Conservation (phyloP, 306 rosid species). For the Quercus bicolor region DNA sequence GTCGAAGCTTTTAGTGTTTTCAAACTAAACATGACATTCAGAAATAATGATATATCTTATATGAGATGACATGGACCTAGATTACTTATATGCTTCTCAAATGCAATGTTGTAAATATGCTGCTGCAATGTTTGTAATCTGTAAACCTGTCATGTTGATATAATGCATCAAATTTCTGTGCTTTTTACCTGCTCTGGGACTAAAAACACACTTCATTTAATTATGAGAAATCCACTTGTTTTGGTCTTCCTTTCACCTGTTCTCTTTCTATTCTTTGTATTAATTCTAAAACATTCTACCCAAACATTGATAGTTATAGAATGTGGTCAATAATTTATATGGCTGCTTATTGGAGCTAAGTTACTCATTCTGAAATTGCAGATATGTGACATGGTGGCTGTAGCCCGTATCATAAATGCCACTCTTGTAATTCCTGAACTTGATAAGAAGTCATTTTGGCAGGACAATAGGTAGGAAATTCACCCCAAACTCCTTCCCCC, state of each 20-base stretch:
- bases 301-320: neutral
- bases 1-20: neutral
- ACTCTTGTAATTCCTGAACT: slow-evolving; percentile 95
- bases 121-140: neutral
- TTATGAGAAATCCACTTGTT: neutral
- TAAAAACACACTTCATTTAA: neutral
- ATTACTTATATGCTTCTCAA: neutral
- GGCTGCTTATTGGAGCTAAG: slow-evolving; percentile 16
- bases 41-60: neutral
- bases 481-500: neutral
- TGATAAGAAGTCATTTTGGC: slow-evolving; percentile 88
- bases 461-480: slow-evolving; percentile 66
- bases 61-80: neutral
- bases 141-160: no score
- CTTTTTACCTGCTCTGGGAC: neutral
- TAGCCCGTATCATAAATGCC: slow-evolving; percentile 86
- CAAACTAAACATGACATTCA: neutral
- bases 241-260: neutral
- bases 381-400: slow-evolving; percentile 99
- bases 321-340: neutral
- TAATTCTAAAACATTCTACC: neutral
- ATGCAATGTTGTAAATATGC: neutral
- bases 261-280: neutral
- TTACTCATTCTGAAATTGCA: slow-evolving; percentile 34
- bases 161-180: neutral